phyloP scores from a whole-genome alignment of 768 basidiomycete species.

The Boletus sensibilis region DNA sequence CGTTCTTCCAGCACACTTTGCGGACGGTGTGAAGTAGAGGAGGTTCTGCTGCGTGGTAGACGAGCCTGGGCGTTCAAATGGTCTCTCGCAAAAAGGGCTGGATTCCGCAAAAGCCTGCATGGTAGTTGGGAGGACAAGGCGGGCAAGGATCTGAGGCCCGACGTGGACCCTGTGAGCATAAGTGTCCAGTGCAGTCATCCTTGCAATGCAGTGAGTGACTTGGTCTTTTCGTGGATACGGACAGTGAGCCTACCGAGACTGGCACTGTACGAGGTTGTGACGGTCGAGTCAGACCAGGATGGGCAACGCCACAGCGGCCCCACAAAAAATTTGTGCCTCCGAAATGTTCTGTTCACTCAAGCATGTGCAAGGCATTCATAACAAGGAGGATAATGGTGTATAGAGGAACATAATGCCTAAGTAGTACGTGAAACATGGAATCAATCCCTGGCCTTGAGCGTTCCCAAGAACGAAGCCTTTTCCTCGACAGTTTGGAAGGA shows the following conservation, averaged over 20 bases:
- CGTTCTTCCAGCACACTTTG: background rate
- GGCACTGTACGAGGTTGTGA: constrained; percentile 27
- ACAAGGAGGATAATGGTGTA: constrained; percentile 38
- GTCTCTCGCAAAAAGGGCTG: constrained; percentile 6
- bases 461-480: constrained; percentile 92
- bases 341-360: background rate
- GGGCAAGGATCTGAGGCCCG: constrained; percentile 55
- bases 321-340: background rate
- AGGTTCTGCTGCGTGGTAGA: constrained; percentile 4
- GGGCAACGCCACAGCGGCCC: background rate
- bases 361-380: constrained; percentile 35
- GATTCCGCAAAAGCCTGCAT: constrained; percentile 30
- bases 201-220: constrained; percentile 28
- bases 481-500: constrained; percentile 97
- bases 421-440: constrained; percentile 39
- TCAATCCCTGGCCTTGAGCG: constrained; percentile 82
- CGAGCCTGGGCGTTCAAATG: constrained; percentile 6
- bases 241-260: constrained; percentile 44
- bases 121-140: constrained; percentile 27
- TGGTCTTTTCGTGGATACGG: background rate
- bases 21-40: background rate
- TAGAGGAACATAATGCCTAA: constrained; percentile 37
- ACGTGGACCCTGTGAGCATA: constrained; percentile 84
- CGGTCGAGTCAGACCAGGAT: background rate
- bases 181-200: constrained; percentile 72